These are phyloP conservation scores for Pontederia paniculata DNA, from an alignment of 176 grass and related monocot genomes.

Conservation along the genomic window DNA sequence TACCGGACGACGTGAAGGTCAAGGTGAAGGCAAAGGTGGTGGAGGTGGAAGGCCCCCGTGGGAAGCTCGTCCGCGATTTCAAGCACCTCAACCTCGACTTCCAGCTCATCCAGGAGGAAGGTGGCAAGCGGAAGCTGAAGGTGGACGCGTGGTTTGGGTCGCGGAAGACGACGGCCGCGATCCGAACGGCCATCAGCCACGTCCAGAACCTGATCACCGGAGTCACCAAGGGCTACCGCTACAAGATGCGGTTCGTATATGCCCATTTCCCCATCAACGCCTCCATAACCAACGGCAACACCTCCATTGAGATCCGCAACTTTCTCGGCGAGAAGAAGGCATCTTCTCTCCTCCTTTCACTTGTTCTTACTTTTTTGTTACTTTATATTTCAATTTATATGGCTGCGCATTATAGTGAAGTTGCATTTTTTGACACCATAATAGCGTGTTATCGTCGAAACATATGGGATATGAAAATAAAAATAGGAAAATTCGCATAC, in stretches of 20 bases:
- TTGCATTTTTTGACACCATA: too few relatives aligned
- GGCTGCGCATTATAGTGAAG: neutral
- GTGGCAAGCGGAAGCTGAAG: conserved; percentile 48
- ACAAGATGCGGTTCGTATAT: conserved; percentile 85
- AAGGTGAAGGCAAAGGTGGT: conserved; percentile 53
- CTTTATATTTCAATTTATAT: neutral
- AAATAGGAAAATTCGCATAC: too few relatives aligned
- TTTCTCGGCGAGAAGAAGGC: conserved; percentile 93
- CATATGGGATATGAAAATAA: too few relatives aligned
- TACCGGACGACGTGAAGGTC: conserved; percentile 57
- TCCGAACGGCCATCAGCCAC: conserved; percentile 85
- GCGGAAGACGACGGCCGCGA: conserved; percentile 72
- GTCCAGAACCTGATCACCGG: conserved; percentile 83
- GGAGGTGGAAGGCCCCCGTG: conserved; percentile 50
- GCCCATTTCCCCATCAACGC: conserved; percentile 91
- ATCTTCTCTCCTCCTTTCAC: neutral
- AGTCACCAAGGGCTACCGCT: conserved; percentile 61
- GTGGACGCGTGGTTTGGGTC: conserved; percentile 90
- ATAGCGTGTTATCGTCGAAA: too few relatives aligned
- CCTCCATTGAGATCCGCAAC: conserved; percentile 71
- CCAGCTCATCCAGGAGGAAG: conserved; percentile 42
- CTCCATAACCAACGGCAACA: conserved; percentile 49
- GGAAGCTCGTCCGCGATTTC: conserved; percentile 63
- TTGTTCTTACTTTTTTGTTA: neutral
- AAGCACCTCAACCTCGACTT: conserved; percentile 95